Conservation (phyloP, 2,329 filamentous ascomycete genomes). For the Ascochyta viciae-villosae region DNA sequence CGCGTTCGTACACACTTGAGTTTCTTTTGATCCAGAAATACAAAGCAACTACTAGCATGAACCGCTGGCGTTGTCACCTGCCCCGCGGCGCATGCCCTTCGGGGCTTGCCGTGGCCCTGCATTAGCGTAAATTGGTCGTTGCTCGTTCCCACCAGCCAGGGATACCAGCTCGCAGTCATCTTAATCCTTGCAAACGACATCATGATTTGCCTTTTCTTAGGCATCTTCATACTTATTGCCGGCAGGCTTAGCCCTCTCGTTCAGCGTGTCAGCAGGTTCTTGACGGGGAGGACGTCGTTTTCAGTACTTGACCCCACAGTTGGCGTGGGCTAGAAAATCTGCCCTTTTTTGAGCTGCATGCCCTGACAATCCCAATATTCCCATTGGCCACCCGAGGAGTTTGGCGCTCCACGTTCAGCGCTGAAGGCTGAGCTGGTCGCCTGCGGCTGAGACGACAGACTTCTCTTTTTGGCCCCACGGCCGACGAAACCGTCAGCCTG, state of each 20-base stretch:
- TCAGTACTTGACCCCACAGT: constrained; percentile 13
- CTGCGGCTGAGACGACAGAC: constrained; percentile 18
- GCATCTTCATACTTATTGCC: constrained; percentile 1
- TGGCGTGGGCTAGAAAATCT: constrained; percentile 12
- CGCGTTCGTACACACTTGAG: neutral
- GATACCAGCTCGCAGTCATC: neutral
- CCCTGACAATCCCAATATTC: constrained; percentile 7
- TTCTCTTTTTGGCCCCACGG: constrained; percentile 19
- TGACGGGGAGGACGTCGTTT: neutral
- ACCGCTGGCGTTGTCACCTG: constrained; percentile 3
- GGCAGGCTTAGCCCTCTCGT: neutral
- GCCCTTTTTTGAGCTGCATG: constrained; percentile 7
- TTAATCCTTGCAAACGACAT: constrained; percentile 6
- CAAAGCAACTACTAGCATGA: neutral
- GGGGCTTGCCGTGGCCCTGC: constrained; percentile 15
- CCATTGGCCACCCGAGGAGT: constrained; percentile 9
- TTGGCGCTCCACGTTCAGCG: constrained; percentile 16
- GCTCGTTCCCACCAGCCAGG: constrained; percentile 3
- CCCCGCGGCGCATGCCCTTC: constrained; percentile 6
- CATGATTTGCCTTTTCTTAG: constrained; percentile 2
- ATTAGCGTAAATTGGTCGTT: constrained; percentile 11
- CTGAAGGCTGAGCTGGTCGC: constrained; percentile 17
- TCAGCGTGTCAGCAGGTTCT: neutral
- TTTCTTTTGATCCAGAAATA: neutral
- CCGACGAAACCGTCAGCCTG: constrained; percentile 18